These are phyloP conservation scores for Blakeslea trispora DNA, from an alignment of 371 early-diverging fungal species.

Conservation along the genomic window DNA sequence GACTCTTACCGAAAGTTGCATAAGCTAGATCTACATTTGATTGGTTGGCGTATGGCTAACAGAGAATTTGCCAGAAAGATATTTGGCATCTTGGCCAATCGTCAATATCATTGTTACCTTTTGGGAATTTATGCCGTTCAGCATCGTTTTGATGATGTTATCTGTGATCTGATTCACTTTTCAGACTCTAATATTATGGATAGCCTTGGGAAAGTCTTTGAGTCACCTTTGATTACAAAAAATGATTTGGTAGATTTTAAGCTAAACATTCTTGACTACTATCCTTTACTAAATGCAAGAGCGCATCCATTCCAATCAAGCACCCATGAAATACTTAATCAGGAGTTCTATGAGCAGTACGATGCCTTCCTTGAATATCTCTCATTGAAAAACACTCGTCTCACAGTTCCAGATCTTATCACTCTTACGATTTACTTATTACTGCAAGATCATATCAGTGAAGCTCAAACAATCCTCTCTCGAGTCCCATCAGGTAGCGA, in stretches of 20 bases:
- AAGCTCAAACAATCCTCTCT: slow-evolving; percentile 41
- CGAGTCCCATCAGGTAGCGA: slow-evolving; percentile 6
- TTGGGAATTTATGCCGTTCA: slow-evolving; percentile 40
- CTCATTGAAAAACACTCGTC: slow-evolving; percentile 27
- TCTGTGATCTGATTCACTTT: slow-evolving; percentile 28
- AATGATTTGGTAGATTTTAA: slow-evolving; percentile 8
- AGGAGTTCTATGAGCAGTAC: slow-evolving; percentile 47
- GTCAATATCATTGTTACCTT: slow-evolving; percentile 14
- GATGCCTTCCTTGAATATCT: slow-evolving; percentile 43
- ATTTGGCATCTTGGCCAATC: slow-evolving; percentile 16
- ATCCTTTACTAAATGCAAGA: slow-evolving; percentile 55
- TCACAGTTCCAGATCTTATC: slow-evolving; percentile 35
- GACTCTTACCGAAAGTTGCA: slow-evolving; percentile 24
- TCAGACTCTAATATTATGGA: slow-evolving; percentile 17
- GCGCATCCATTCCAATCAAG: slow-evolving; percentile 22
- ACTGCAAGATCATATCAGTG: slow-evolving; percentile 58
- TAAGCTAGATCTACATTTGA: slow-evolving; percentile 27
- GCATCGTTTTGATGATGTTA: slow-evolving; percentile 31
- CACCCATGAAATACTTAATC: slow-evolving; percentile 38
- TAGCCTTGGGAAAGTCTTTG: slow-evolving; percentile 39
- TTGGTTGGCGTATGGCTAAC: slow-evolving; percentile 37
- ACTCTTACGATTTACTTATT: slow-evolving; percentile 48
- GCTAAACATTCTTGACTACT: slow-evolving; percentile 44
- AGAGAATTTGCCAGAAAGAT: slow-evolving; percentile 33
- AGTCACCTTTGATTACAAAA: slow-evolving; percentile 38